phyloP scores from a whole-genome alignment of 805 yeast species.

The Kuraishia ogatae region DNA sequence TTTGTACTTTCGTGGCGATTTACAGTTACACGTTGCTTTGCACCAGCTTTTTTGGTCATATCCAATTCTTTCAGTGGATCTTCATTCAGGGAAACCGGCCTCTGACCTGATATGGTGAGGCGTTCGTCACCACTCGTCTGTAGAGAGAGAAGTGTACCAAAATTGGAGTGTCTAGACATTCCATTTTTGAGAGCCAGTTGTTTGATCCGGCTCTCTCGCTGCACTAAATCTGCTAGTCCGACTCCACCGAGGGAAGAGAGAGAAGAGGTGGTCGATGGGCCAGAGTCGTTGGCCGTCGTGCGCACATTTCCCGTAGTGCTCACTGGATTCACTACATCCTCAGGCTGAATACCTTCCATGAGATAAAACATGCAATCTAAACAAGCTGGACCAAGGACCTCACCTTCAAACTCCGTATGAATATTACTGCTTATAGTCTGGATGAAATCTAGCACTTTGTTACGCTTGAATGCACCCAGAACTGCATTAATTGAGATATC shows the following conservation, averaged over 20 bases:
- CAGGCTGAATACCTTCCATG: slow-evolving; percentile 44
- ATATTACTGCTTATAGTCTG: slow-evolving; percentile 63
- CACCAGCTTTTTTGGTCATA: slow-evolving; percentile 54
- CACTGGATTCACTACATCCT: slow-evolving; percentile 16
- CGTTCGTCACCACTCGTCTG: slow-evolving; percentile 51
- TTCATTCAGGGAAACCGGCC: slow-evolving; percentile 20
- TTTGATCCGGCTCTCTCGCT: slow-evolving; percentile 50
- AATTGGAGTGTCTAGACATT: slow-evolving; percentile 72
- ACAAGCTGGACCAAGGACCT: slow-evolving; percentile 50
- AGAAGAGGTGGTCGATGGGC: background rate
- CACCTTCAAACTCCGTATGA: slow-evolving; percentile 53
- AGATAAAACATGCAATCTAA: slow-evolving; percentile 65
- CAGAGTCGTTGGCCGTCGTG: background rate
- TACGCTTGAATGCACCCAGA: slow-evolving; percentile 49
- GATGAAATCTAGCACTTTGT: slow-evolving; percentile 65
- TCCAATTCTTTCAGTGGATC: slow-evolving; percentile 61
- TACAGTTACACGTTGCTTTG: slow-evolving; percentile 6
- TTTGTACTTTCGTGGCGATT: slow-evolving; percentile 16
- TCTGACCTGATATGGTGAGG: slow-evolving; percentile 67
- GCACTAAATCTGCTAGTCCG: slow-evolving; percentile 40
- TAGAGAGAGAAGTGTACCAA: slow-evolving; percentile 78
- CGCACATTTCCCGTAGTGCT: slow-evolving; percentile 18
- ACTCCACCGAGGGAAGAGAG: slow-evolving; percentile 25
- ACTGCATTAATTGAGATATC: slow-evolving; percentile 62
- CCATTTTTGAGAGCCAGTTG: slow-evolving; percentile 13